Percentiles rank a stretch among this genome's conserved stretches.
Conservation (phyloP, 306 rosid genomes). For the Prunus dulcis region DNA sequence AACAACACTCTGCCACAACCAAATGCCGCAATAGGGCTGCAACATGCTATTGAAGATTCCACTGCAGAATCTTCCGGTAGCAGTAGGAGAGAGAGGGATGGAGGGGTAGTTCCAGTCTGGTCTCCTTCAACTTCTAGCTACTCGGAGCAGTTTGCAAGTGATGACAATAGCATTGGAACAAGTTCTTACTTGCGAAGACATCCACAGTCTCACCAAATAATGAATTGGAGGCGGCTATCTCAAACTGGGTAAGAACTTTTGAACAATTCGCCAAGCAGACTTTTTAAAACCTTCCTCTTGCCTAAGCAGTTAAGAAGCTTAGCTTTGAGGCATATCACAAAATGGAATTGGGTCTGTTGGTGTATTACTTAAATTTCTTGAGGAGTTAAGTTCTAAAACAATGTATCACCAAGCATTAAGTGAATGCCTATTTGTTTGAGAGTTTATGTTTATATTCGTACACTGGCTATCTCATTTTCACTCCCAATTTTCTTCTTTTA, state of each 20-base stretch:
- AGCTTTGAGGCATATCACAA: not conserved
- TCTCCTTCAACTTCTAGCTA: constrained; percentile 65
- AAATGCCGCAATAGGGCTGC: constrained; percentile 29
- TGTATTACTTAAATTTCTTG: not conserved
- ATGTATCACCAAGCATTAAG: not conserved
- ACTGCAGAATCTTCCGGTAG: constrained; percentile 70
- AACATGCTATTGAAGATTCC: constrained; percentile 54
- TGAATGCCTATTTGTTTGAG: constrained; percentile 4
- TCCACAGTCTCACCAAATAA: constrained; percentile 84
- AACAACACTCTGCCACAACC: constrained; percentile 28
- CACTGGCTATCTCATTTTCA: not conserved
- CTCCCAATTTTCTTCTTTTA: not conserved
- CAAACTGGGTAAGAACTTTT: constrained; percentile 77
- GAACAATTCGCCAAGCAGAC: constrained; percentile 4
- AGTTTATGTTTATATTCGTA: not conserved
- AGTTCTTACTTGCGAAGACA: constrained; percentile 77
- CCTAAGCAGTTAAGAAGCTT: constrained; percentile 5
- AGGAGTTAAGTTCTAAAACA: not conserved
- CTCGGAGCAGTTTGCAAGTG: constrained; percentile 73
- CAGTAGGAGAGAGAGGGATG: constrained; percentile 81
- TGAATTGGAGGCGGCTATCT: constrained; percentile 81
- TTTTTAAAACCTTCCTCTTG: constrained; percentile 5
- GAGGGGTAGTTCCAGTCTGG: constrained; percentile 86
- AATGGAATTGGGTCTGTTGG: constrained; percentile 2
- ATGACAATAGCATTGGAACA: constrained; percentile 61